Evolutionary conservation across 2,329 filamentous ascomycete genomes (phyloP).

Genomic region (Penicillium sp.): DNA sequence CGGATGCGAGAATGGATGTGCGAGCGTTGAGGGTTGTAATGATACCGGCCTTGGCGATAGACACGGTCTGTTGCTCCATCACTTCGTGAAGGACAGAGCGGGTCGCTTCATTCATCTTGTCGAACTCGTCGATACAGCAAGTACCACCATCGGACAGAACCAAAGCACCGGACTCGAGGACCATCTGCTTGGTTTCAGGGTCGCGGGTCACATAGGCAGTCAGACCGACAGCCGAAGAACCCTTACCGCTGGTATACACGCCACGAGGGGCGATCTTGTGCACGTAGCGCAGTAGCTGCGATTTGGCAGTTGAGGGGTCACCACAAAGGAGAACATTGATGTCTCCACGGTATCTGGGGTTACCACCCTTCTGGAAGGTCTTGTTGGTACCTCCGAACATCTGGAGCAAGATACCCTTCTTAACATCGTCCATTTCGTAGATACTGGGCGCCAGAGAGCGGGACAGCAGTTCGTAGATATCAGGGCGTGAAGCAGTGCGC

Average conservation of each 20-base stretch:
- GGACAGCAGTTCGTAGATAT: conserved; percentile 91
- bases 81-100: conserved; percentile 77
- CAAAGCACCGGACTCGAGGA: conserved; percentile 74
- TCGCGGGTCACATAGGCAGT: conserved; percentile 79
- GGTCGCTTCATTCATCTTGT: conserved; percentile 78
- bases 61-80: conserved; percentile 80
- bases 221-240: conserved; percentile 75
- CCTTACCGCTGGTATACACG: conserved; percentile 77
- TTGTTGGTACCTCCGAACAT: conserved; percentile 98
- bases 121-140: conserved; percentile 79
- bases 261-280: conserved; percentile 95
- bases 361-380: conserved; percentile 93
- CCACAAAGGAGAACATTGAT: conserved; percentile 97
- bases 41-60: conserved; percentile 77
- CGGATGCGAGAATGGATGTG: conserved; percentile 93
- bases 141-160: conserved; percentile 76
- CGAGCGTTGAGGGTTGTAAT: conserved; percentile 91
- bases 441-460: conserved; percentile 92
- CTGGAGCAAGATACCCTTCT: conserved; percentile 96
- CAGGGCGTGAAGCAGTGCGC: conserved; percentile 74
- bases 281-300: conserved; percentile 89
- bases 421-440: conserved; percentile 98
- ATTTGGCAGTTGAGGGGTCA: conserved; percentile 96
- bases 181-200: conserved; percentile 72
- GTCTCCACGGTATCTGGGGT: conserved; percentile 92